Conservation (phyloP, 495 filamentous ascomycete genomes). For the Delitschia confertaspora region DNA sequence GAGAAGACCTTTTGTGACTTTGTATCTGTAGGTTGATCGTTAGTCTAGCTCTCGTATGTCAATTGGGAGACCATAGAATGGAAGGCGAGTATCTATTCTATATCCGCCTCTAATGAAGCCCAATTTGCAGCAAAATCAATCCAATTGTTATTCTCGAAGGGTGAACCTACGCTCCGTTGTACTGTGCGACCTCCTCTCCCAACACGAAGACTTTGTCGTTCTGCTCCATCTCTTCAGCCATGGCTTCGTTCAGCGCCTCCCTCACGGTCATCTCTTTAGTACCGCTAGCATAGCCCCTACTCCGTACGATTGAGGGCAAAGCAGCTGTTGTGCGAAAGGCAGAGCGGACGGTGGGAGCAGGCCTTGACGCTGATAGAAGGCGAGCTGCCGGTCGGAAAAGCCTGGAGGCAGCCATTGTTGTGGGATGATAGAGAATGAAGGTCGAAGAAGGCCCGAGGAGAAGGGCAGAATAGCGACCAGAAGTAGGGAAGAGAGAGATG, state of each 20-base stretch:
- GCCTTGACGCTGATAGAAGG: constrained; percentile 56
- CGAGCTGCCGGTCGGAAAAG: constrained; percentile 74
- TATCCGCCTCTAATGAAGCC: background rate
- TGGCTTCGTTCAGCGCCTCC: constrained; percentile 94
- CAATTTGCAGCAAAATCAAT: background rate
- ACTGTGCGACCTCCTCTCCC: constrained; percentile 97
- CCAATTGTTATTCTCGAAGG: constrained; percentile 2
- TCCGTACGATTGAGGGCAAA: constrained; percentile 38
- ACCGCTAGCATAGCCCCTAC: constrained; percentile 44
- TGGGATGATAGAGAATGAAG: constrained; percentile 20
- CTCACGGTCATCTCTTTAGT: constrained; percentile 90
- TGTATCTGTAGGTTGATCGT: constrained; percentile 59
- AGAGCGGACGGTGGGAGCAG: constrained; percentile 45
- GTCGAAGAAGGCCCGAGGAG: constrained; percentile 23
- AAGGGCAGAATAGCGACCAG: constrained; percentile 4
- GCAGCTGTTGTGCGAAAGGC: constrained; percentile 43
- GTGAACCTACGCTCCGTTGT: constrained; percentile 77
- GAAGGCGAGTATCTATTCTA: background rate
- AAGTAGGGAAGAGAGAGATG: constrained; percentile 7
- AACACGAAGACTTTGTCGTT: constrained; percentile 92
- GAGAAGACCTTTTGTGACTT: constrained; percentile 92
- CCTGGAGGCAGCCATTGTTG: constrained; percentile 57
- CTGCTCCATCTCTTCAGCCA: constrained; percentile 91
- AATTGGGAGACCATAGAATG: too few relatives aligned
- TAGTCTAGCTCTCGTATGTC: too few relatives aligned